Evolutionary conservation across 2,329 filamentous ascomycete genomes (phyloP).

Genomic region (Daldinia eschscholtzii): DNA sequence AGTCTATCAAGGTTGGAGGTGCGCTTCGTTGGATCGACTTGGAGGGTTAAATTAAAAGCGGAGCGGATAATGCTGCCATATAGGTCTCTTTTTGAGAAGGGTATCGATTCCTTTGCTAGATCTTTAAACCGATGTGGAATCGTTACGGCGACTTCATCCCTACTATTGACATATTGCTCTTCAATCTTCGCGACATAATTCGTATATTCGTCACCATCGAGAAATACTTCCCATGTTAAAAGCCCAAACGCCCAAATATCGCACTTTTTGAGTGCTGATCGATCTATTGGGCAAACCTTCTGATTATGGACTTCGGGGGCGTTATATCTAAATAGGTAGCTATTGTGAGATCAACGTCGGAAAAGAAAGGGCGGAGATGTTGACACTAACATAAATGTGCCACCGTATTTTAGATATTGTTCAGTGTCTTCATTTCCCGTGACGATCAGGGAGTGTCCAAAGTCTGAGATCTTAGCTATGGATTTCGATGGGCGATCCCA

Average conservation of each 20-base stretch:
- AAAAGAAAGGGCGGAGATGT: not conserved
- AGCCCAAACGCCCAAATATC: constrained; percentile 34
- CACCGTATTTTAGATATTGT: not conserved
- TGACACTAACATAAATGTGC: not conserved
- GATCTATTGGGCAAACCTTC: constrained; percentile 19
- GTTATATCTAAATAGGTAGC: constrained; percentile 18
- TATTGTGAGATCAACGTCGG: not conserved
- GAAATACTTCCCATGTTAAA: constrained; percentile 25
- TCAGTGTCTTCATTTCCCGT: constrained; percentile 13
- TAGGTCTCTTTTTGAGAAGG: constrained; percentile 21
- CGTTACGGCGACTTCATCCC: not conserved
- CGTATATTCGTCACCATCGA: constrained; percentile 25
- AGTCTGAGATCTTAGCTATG: constrained; percentile 34
- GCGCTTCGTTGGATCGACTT: constrained; percentile 24
- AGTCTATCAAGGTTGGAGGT: constrained; percentile 20
- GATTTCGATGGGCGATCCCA: constrained; percentile 28
- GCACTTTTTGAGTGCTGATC: constrained; percentile 17
- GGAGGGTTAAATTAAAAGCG: constrained; percentile 24
- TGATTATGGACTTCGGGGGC: constrained; percentile 30
- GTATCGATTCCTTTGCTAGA: constrained; percentile 24
- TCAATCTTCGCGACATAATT: constrained; percentile 14
- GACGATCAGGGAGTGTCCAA: constrained; percentile 29
- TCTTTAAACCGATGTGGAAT: constrained; percentile 17
- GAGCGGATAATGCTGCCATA: constrained; percentile 17
- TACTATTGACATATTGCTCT: not conserved